phyloP scores from a whole-genome alignment of 805 yeast species.

The Yarrowia sp. region DNA sequence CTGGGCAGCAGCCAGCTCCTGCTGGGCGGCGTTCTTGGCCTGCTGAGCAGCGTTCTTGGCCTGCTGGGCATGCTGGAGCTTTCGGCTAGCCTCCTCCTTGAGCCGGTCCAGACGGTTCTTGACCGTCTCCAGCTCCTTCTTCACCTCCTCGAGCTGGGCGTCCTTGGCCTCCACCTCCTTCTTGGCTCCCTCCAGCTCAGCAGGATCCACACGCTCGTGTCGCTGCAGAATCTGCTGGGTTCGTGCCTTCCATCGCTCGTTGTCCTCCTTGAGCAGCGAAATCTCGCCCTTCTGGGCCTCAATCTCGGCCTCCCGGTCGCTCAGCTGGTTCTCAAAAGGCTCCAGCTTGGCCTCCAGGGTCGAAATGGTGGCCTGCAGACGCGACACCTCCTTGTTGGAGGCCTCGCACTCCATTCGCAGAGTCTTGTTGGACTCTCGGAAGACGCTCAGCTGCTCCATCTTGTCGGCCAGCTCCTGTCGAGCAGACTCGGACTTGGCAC shows the following conservation, averaged over 20 bases:
- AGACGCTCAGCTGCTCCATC: conserved; percentile 57
- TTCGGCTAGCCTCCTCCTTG: conserved; percentile 23
- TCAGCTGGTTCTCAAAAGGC: conserved; percentile 46
- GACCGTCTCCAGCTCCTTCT: conserved; percentile 29
- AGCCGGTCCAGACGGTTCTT: conserved; percentile 21
- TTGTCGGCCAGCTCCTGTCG: conserved; percentile 52
- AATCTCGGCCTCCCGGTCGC: conserved; percentile 43
- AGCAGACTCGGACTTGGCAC: conserved; percentile 36
- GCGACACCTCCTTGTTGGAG: conserved; percentile 38
- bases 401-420: conserved; percentile 52
- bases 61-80: conserved; percentile 13
- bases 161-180: conserved; percentile 31
- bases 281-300: conserved; percentile 53
- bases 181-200: conserved; percentile 43
- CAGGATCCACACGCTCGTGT: conserved; percentile 50
- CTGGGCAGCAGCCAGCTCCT: conserved; percentile 1
- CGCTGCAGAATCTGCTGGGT: conserved; percentile 49
- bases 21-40: not conserved
- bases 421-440: conserved; percentile 67
- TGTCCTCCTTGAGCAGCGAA: conserved; percentile 50
- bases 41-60: not conserved
- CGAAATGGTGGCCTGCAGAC: conserved; percentile 45
- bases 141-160: conserved; percentile 29
- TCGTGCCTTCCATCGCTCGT: conserved; percentile 57
- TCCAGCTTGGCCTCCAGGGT: conserved; percentile 41